Evolutionary conservation across 495 filamentous ascomycete species (phyloP).

Genomic region (Talaromyces stipitatus): DNA sequence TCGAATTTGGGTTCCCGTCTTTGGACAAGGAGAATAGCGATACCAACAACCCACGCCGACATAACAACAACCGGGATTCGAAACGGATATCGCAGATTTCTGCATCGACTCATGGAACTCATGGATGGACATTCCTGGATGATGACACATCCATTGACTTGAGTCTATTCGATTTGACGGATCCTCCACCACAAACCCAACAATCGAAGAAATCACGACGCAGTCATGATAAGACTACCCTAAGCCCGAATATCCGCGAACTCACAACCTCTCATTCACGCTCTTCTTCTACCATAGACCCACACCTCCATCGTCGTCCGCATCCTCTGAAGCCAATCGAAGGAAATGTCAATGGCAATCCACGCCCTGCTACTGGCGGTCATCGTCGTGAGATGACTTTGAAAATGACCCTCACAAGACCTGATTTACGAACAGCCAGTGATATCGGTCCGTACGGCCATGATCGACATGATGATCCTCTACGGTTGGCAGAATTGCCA

Average conservation of each 20-base stretch:
- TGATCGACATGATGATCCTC: conserved; percentile 46
- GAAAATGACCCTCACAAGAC: conserved; percentile 87
- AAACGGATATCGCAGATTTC: conserved; percentile 5
- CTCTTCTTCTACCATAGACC: neutral
- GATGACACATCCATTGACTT: conserved; percentile 27
- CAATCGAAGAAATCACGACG: neutral
- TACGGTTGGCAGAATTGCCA: conserved; percentile 45
- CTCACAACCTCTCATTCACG: neutral
- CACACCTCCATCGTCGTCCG: neutral
- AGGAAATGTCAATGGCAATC: neutral
- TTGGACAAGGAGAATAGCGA: conserved; percentile 25
- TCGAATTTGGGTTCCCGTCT: conserved; percentile 88
- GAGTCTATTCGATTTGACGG: neutral
- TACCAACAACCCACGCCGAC: neutral
- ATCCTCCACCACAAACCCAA: neutral
- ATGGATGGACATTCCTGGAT: conserved; percentile 33
- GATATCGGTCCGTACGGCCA: conserved; percentile 50
- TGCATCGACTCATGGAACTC: neutral
- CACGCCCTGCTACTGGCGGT: conserved; percentile 6
- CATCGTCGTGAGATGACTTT: conserved; percentile 82
- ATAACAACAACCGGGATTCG: neutral
- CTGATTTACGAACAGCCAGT: conserved; percentile 63
- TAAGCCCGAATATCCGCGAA: neutral
- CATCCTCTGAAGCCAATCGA: conserved; percentile 1
- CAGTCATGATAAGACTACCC: neutral